Base-by-base conservation (phyloP, 208 protist species). In the Herpetomonas tarakana region DNA sequence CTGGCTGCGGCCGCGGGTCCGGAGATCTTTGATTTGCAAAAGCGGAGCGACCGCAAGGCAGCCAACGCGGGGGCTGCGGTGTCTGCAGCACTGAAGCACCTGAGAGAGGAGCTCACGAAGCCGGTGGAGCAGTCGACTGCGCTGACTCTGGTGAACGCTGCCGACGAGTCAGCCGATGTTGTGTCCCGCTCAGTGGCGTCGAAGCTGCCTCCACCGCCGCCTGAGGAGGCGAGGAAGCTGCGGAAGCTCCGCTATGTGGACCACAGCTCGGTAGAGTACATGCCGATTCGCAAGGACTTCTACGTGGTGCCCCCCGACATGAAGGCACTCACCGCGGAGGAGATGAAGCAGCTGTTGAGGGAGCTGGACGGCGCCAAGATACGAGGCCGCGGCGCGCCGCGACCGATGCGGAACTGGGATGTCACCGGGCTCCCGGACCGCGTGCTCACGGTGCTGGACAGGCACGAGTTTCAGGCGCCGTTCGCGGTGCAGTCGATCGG, bases 401-500 rank as follows among this genome's bases (percentile, higher is more conserved):
- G 81, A 0, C 93, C 93, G 4, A 70, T 97, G 60, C 71, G 85
- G 29, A 77, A 58, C 18, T 97, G 91, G 91, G 58, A 90, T 46
- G 78, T 76, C 44, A 83, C 75, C 3, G 93, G 91, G 19, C 71
- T 97, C 18, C 76, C 84, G 16, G 88, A 93, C 31, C 58, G 49
- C n/a, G 76, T 94, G 47, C 56, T 97, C 16, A 66, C 66, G 12
- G 67, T 74, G 24, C 69, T 97, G 6, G 62, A 80, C 41, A 6
- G 19, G 11, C 64, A 74, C 29, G 71, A 70, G 24, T 97, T 83
- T 65, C 47, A 58, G 19, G 62, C 66, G 21, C 91, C 91, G 11
- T 96, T 97, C 63, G 86, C 92, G 0, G 88, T 96, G 51, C 92
- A 97, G 69, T 86, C 81, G 3, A 51, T 95, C 16, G 78, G 78